Conservation (phyloP, 768 basidiomycete species). For the Termitomyces sp. region DNA sequence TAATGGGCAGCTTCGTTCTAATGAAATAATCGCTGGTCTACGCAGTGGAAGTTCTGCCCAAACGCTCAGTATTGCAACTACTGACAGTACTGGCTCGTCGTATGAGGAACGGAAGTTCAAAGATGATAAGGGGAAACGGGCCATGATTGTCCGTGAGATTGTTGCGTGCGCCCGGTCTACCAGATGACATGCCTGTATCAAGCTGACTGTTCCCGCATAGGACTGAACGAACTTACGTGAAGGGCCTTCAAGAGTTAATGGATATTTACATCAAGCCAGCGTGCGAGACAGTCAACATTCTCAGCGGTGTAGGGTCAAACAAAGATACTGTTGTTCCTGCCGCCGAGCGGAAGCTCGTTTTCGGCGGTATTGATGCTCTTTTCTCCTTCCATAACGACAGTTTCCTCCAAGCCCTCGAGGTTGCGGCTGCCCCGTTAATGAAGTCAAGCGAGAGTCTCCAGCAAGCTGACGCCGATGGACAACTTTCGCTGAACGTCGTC, state of each 20-base stretch:
- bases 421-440: conserved; percentile 67
- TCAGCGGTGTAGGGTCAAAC: conserved; percentile 63
- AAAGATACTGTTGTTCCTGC: conserved; percentile 85
- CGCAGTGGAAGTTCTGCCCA: conserved; percentile 57
- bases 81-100: conserved; percentile 62
- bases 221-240: conserved; percentile 93
- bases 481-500: conserved; percentile 68
- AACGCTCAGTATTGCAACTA: conserved; percentile 71
- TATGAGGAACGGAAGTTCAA: conserved; percentile 84
- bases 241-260: conserved; percentile 88
- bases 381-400: conserved; percentile 91
- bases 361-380: conserved; percentile 83
- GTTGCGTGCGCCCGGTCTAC: conserved; percentile 58
- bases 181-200: background rate
- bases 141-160: conserved; percentile 85
- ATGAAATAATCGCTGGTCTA: conserved; percentile 55
- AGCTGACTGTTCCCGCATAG: conserved; percentile 30
- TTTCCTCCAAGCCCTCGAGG: conserved; percentile 87
- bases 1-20: conserved; percentile 55
- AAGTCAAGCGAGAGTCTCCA: conserved; percentile 36
- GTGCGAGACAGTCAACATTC: conserved; percentile 59
- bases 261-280: conserved; percentile 94
- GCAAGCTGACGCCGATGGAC: conserved; percentile 64
- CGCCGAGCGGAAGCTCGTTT: conserved; percentile 86
- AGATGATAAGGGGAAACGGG: conserved; percentile 83